These are phyloP conservation scores for Chimonanthus salicifolius DNA, from an alignment of 164 flowering plant species.

Conservation along the genomic window DNA sequence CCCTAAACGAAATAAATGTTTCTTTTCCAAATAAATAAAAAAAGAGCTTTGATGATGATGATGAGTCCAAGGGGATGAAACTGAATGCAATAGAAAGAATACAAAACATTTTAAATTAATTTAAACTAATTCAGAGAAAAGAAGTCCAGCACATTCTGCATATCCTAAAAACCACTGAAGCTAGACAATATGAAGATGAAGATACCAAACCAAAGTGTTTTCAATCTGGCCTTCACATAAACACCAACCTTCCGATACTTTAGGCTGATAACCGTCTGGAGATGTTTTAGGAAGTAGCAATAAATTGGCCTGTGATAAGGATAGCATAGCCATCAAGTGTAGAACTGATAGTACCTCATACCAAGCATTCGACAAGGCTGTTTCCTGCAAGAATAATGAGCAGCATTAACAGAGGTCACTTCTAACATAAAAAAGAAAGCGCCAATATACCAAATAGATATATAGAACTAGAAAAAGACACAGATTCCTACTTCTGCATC, in stretches of 20 bases:
- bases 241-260: conserved; percentile 79
- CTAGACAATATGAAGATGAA: background rate
- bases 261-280: conserved; percentile 81
- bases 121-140: background rate
- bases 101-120: background rate
- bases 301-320: conserved; percentile 77
- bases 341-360: conserved; percentile 88
- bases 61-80: background rate
- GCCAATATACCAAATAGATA: too few relatives aligned
- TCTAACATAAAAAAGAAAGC: background rate
- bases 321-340: conserved; percentile 87
- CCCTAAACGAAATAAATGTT: too few relatives aligned
- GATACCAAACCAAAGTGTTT: background rate
- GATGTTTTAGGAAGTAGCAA: conserved; percentile 86
- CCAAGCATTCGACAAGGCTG: conserved; percentile 81
- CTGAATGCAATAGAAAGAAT: background rate
- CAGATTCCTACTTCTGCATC: conserved; percentile 57
- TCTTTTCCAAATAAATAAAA: too few relatives aligned
- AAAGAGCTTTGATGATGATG: too few relatives aligned
- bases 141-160: background rate
- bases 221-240: background rate
- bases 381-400: conserved; percentile 53
- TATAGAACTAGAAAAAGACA: too few relatives aligned
- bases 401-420: background rate
- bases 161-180: background rate